Base-by-base conservation (phyloP, 805 yeast species). In the Danielozyma ontarioensis region DNA sequence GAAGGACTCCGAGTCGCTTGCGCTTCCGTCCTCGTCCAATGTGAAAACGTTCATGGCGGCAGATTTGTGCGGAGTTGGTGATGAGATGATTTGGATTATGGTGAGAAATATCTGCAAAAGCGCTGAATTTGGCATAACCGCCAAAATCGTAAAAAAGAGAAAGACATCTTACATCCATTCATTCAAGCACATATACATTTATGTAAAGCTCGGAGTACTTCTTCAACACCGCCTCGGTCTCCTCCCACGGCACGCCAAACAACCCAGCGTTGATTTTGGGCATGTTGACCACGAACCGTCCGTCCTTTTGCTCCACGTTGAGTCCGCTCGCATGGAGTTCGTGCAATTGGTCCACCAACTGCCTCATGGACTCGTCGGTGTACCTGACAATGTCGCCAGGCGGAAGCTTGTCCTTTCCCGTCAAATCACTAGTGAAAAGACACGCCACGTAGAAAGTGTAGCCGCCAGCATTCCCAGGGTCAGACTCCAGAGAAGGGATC, bases 261-360 rank as follows among this genome's bases (percentile, higher is more conserved):
- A 86, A 73, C 0, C 95, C 95, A 19, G 90, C 73, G 46, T 86
- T 86, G 44, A 86, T 85, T 53, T 72, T 70, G 15, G 95, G 95
- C 82, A 86, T 74, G 41, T 69, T 68, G 2, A 84, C 48, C 0
- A 54, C 51, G 12, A 51, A 41, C 11, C 39, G 30, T 2, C 51
- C 39, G 8, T 38, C 40, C n/a, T 37, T 38, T 3, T 28, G 27
- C 13, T 40, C 42, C 4, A 39, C 28, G n/a, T 34, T 28, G 18
- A 18, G 28, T 25, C 28, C 36, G 4, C 17, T 17, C 6, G 13
- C 24, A 5, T 5, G 3, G 13, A 23, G 8, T 11, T 12, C n/a
- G 3, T 36, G 29, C 25, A 74, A 35, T 44, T 76, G 76, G 1
- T 25, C 29, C 13, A 50, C 44, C 40, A 83, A 51, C 46, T 77